Base-by-base conservation (phyloP, 2,329 filamentous ascomycete genomes). In the Hansfordia pulvinata region DNA sequence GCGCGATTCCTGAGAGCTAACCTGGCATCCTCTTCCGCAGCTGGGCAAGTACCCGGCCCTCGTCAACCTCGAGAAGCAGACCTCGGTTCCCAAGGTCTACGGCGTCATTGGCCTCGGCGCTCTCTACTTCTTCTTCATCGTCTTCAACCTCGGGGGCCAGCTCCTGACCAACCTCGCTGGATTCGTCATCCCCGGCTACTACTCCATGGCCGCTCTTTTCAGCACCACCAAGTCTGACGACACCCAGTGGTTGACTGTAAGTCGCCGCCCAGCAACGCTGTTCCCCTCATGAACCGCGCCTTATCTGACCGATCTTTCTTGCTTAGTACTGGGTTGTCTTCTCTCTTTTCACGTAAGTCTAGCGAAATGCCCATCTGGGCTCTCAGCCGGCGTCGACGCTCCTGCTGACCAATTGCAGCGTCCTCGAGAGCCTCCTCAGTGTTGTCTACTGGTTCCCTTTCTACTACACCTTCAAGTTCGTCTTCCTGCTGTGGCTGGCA, bases 381-480 rank as follows among this genome's bases (percentile, higher is more conserved):
- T n/a, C n/a, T n/a, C n/a, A n/a, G n/a, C n/a, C n/a, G n/a, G n/a
- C n/a, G n/a, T n/a, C n/a, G n/a, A n/a, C n/a, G n/a, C n/a, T n/a
- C n/a, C n/a, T n/a, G n/a, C n/a, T n/a, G n/a, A n/a, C n/a, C n/a
- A n/a, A n/a, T n/a, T n/a, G 10, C 39, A 75, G 67, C 35, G 79
- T 90, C 26, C 50, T 84, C 43, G 83, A 92, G 69, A 85, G 79
- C 55, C 68, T 80, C 35, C 60, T 92, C 47, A 85, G 69, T 58
- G 79, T 84, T 37, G 80, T 88, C 37, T 90, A 90, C 70, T 92
- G 82, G 82, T 84, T 92, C 66, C 80, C 90, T 51, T 98, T 98
- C 67, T 98, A 98, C 79, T 98, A 83, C 62, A 88, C 86, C 53
- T 96, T 98, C 80, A 98, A 98, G 73, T 94, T 98, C 53, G 65